Evolutionary conservation across 352 stramenopile species (phyloP).

Genomic region (Globisporangium polare): DNA sequence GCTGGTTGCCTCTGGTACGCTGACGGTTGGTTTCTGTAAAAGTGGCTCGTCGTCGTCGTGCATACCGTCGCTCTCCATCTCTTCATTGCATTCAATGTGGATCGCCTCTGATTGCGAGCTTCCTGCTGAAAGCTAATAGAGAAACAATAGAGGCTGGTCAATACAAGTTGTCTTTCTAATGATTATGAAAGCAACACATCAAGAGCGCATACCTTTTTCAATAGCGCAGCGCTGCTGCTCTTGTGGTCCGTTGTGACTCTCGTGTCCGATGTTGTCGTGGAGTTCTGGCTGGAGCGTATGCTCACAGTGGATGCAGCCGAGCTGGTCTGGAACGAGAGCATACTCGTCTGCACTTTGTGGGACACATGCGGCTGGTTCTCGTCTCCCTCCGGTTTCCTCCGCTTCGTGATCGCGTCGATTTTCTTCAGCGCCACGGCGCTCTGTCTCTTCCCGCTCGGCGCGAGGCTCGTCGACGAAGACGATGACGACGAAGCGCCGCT

Average conservation of each 20-base stretch:
- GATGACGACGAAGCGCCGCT: conserved; percentile 1
- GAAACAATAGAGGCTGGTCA: neutral
- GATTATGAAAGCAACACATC: neutral
- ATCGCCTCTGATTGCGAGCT: conserved; percentile 1
- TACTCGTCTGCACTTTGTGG: conserved; percentile 63
- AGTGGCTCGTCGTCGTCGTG: neutral
- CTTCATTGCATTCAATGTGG: conserved; percentile 13
- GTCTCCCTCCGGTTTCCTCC: conserved; percentile 36
- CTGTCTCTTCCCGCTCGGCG: conserved; percentile 8
- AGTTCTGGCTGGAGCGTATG: conserved; percentile 7
- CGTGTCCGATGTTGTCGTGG: neutral
- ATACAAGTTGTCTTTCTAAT: no score
- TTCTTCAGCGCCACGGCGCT: conserved; percentile 11
- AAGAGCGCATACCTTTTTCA: conserved; percentile 10
- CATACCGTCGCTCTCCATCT: conserved; percentile 20
- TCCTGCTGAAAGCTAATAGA: conserved; percentile 5
- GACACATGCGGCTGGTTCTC: conserved; percentile 28
- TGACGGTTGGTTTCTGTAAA: neutral
- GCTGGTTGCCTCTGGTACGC: neutral
- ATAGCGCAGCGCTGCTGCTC: conserved; percentile 3
- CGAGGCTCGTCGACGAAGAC: neutral
- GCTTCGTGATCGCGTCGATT: conserved; percentile 31
- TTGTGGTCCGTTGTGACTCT: neutral
- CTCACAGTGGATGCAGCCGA: conserved; percentile 8
- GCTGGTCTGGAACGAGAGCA: conserved; percentile 58